These are phyloP conservation scores for Tricholomella constricta DNA, from an alignment of 768 basidiomycete species.

Conservation along the genomic window DNA sequence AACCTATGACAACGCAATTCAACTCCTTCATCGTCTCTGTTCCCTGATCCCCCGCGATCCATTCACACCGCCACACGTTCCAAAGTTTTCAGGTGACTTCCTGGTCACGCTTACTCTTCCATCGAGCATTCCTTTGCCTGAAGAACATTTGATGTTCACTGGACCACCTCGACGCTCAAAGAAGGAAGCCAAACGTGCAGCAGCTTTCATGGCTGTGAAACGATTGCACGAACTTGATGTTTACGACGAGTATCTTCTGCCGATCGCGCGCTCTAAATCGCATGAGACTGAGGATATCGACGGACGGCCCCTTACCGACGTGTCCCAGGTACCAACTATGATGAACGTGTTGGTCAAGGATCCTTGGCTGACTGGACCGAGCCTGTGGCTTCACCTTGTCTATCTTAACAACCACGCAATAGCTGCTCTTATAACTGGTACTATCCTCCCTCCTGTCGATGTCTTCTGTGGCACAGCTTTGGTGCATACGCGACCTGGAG, in stretches of 20 bases:
- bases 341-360: slow-evolving; percentile 64
- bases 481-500: slow-evolving; percentile 36
- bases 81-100: slow-evolving; percentile 66
- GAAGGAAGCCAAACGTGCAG: slow-evolving; percentile 81
- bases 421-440: slow-evolving; percentile 72
- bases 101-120: slow-evolving; percentile 64
- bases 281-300: slow-evolving; percentile 56
- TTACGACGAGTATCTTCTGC: slow-evolving; percentile 82
- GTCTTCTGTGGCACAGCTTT: slow-evolving; percentile 35
- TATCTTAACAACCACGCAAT: slow-evolving; percentile 47
- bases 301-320: slow-evolving; percentile 42
- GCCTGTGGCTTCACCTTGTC: slow-evolving; percentile 67
- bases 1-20: slow-evolving; percentile 75
- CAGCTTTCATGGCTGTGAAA: slow-evolving; percentile 77
- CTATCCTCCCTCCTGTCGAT: slow-evolving; percentile 49
- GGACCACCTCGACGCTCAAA: slow-evolving; percentile 70
- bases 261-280: slow-evolving; percentile 54
- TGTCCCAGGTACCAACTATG: slow-evolving; percentile 49
- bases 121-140: slow-evolving; percentile 59
- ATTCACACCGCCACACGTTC: slow-evolving; percentile 62
- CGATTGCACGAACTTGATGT: slow-evolving; percentile 68
- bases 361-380: slow-evolving; percentile 62
- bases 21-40: slow-evolving; percentile 74
- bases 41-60: slow-evolving; percentile 71
- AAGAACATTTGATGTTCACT: slow-evolving; percentile 51